A percentile compares a stretch with the other conserved stretches of the same genome.
Conservation (phyloP, 2,329 filamentous ascomycete species). For the Fusarium bactridioides region DNA sequence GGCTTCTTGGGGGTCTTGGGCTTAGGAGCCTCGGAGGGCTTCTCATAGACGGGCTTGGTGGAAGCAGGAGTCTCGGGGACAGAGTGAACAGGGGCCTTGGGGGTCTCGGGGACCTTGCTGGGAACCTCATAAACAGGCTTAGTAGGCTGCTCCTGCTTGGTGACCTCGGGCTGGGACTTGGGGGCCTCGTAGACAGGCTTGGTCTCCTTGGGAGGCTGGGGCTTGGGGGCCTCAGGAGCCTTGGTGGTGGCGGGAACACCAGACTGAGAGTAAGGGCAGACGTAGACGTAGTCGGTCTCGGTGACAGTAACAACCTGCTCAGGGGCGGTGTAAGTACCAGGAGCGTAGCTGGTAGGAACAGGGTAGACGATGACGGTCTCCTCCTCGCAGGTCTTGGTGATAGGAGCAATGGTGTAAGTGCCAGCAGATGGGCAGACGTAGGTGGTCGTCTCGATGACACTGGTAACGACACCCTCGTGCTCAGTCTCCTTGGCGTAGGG, state of each 20-base stretch:
- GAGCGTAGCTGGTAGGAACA: constrained; percentile 67
- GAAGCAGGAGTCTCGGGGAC: constrained; percentile 9
- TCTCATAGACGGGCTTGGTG: constrained; percentile 17
- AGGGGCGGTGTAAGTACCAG: constrained; percentile 77
- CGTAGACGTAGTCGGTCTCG: constrained; percentile 71
- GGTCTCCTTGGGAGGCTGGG: constrained; percentile 35
- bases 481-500: constrained; percentile 73
- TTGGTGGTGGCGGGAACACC: constrained; percentile 44
- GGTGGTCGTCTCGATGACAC: constrained; percentile 72
- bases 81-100: constrained; percentile 14
- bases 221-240: constrained; percentile 28
- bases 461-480: constrained; percentile 65
- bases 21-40: constrained; percentile 39
- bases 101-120: constrained; percentile 9
- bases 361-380: constrained; percentile 70
- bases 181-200: constrained; percentile 26
- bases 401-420: constrained; percentile 78
- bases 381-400: constrained; percentile 66
- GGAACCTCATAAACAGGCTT: constrained; percentile 19
- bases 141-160: constrained; percentile 28
- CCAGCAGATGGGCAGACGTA: constrained; percentile 77
- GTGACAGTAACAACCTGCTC: constrained; percentile 73
- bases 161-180: constrained; percentile 30
- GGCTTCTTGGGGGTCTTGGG: constrained; percentile 32
- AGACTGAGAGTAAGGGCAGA: constrained; percentile 71